A percentile compares a stretch with the other conserved stretches of the same genome.
Conservation (phyloP, 129 eudicot genomes). For the Helianthus annuus region HanXRQr2.0-SUNRISE NC_035434.2:24593325-24593824, state of each 20-base stretch:
- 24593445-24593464: slow-evolving; percentile 61
- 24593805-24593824: no score
- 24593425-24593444: slow-evolving; percentile 62
- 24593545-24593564: slow-evolving; percentile 67
- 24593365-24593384: slow-evolving; percentile 68
- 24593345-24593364: slow-evolving; percentile 77
- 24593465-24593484: slow-evolving; percentile 42
- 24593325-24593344: slow-evolving; percentile 44
- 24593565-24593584: slow-evolving; percentile 43
- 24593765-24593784: no score
- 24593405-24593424: slow-evolving; percentile 50
- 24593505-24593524: slow-evolving; percentile 65
- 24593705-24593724: no score
- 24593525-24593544: slow-evolving; percentile 74
- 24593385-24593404: slow-evolving; percentile 59
- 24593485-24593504: slow-evolving; percentile 49
- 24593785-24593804: no score
- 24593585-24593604: slow-evolving; percentile 44
- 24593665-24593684: no score
- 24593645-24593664: no score
- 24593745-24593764: no score
- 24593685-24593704: no score
- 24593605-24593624: slow-evolving; percentile 41
- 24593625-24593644: slow-evolving; percentile 4
- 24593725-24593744: no score